These are phyloP conservation scores for Dissophora globulifera DNA, from an alignment of 192 early-diverging fungal species.

Conservation along the genomic window DNA sequence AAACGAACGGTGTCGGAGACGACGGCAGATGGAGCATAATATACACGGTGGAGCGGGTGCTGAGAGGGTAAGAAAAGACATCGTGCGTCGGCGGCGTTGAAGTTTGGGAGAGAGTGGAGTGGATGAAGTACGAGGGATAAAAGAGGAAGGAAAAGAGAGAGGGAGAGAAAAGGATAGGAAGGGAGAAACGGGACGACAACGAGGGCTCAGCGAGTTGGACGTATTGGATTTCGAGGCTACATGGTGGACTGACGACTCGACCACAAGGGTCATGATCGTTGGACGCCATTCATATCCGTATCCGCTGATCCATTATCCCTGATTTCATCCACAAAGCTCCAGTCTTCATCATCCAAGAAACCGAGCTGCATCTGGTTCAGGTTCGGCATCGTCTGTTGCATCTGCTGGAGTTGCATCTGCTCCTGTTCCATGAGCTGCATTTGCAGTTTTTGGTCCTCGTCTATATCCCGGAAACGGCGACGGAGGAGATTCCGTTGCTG, in stretches of 20 bases:
- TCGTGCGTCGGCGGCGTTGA: too few relatives aligned
- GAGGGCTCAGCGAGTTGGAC: not conserved
- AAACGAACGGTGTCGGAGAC: not conserved
- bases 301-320: slow-evolving; percentile 17
- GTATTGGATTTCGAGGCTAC: not conserved
- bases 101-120: too few relatives aligned
- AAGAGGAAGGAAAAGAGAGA: too few relatives aligned
- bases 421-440: slow-evolving; percentile 48
- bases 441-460: slow-evolving; percentile 37
- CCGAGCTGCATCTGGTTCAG: slow-evolving; percentile 37
- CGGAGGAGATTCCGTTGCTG: slow-evolving; percentile 22
- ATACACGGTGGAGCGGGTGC: slow-evolving; percentile 2
- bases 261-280: slow-evolving; percentile 29
- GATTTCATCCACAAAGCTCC: slow-evolving; percentile 51
- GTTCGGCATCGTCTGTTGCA: slow-evolving; percentile 24
- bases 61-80: too few relatives aligned
- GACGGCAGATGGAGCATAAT: not conserved
- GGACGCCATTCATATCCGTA: slow-evolving; percentile 8
- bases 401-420: slow-evolving; percentile 43
- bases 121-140: too few relatives aligned
- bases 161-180: not conserved
- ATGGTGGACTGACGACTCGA: not conserved
- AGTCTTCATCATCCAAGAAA: slow-evolving; percentile 50
- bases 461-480: slow-evolving; percentile 26
- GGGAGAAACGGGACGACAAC: not conserved